These are phyloP conservation scores for Epichloe uncinata DNA, from an alignment of 2,329 filamentous ascomycete genomes.

Conservation along the genomic window DNA sequence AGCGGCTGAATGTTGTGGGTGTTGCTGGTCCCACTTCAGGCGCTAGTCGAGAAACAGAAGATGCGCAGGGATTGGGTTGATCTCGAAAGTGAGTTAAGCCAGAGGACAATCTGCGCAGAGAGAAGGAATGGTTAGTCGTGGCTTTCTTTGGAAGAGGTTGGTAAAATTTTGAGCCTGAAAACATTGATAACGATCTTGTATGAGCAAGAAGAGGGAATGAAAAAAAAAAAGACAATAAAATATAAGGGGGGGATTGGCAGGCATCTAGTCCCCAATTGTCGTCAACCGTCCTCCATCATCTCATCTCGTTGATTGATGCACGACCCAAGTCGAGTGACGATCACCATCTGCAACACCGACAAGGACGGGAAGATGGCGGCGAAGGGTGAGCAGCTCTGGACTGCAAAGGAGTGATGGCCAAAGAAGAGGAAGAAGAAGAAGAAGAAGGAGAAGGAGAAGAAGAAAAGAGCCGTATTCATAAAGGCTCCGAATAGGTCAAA, in stretches of 20 bases:
- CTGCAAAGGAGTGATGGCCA: not conserved
- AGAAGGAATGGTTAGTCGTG: slow-evolving; percentile 1
- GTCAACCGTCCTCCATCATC: not conserved
- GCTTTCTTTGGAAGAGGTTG: not conserved
- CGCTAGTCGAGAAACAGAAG: slow-evolving; percentile 5
- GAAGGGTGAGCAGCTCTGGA: not conserved
- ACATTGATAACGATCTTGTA: not conserved
- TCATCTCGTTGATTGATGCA: not conserved
- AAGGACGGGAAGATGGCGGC: not conserved
- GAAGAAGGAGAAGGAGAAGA: not conserved
- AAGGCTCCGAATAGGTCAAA: not conserved
- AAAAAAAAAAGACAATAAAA: not conserved
- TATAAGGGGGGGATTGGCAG: not conserved
- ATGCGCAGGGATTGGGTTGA: slow-evolving; percentile 7
- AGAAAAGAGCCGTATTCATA: not conserved
- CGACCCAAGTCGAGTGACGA: not conserved
- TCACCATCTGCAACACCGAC: slow-evolving; percentile 1
- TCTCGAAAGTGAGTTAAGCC: not conserved
- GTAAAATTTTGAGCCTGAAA: not conserved
- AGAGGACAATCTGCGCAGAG: slow-evolving; percentile 1
- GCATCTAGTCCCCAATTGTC: not conserved
- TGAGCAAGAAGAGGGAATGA: not conserved
- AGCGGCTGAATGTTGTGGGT: slow-evolving; percentile 7
- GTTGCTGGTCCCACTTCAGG: not conserved
- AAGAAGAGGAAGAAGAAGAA: not conserved